These are phyloP conservation scores for Chrysoporthe cubensis DNA, from an alignment of 2,329 filamentous ascomycete genomes.

Conservation along the genomic window DNA sequence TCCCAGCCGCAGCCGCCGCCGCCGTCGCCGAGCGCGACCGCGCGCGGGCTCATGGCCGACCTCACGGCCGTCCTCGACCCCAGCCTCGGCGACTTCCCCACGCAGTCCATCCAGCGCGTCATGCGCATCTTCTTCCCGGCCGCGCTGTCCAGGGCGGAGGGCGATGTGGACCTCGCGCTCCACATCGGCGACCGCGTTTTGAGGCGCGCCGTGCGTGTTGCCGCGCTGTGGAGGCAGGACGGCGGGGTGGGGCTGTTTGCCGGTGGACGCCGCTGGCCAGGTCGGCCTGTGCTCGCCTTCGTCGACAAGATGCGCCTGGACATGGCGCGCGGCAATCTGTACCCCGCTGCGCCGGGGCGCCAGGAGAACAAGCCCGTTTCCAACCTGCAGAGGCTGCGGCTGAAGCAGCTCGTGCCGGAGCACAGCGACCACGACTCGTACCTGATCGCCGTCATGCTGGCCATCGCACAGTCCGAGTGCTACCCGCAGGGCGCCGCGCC, in stretches of 20 bases:
- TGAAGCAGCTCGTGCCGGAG: conserved; percentile 51
- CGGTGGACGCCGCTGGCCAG: conserved; percentile 15
- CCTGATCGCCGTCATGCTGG: conserved; percentile 55
- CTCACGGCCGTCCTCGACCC: conserved; percentile 49
- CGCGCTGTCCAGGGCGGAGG: conserved; percentile 38
- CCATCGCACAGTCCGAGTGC: conserved; percentile 61
- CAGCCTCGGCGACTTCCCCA: conserved; percentile 40
- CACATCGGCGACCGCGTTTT: conserved; percentile 54
- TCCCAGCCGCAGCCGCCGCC: no score
- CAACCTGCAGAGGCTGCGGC: conserved; percentile 51
- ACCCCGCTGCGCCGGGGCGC: conserved; percentile 47
- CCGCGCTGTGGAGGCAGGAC: conserved; percentile 54
- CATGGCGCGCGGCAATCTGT: conserved; percentile 51
- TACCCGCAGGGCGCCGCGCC: conserved; percentile 40
- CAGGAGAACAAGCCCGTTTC: conserved; percentile 51
- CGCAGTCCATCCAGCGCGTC: conserved; percentile 48
- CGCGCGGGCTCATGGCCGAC: conserved; percentile 45
- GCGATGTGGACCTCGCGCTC: conserved; percentile 48
- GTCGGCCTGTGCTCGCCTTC: conserved; percentile 49
- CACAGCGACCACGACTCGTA: conserved; percentile 57
- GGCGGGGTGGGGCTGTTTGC: conserved; percentile 25
- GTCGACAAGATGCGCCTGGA: conserved; percentile 52
- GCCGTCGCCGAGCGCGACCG: no score
- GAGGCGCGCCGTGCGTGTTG: conserved; percentile 49
- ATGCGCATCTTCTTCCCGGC: conserved; percentile 49